Percentiles rank a stretch among this genome's conserved stretches.
Conservation (phyloP, 306 rosid species). For the Rosa persica region DNA sequence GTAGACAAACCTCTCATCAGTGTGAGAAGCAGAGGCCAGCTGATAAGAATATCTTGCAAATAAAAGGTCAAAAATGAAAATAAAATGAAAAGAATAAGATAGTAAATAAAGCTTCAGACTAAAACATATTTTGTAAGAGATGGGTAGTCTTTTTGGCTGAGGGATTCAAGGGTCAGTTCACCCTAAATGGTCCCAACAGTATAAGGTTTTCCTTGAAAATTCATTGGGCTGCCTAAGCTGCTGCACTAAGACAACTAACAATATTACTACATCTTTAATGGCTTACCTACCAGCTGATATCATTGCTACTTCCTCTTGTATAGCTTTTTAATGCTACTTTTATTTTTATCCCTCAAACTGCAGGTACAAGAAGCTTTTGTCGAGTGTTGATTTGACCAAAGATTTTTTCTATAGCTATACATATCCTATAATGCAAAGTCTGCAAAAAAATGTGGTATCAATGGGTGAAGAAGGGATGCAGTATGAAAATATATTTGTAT, state of each 20-base stretch:
- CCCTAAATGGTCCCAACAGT: neutral
- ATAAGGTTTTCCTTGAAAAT: neutral
- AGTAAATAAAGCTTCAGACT: neutral
- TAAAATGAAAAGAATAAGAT: neutral
- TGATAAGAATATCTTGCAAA: neutral
- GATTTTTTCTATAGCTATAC: constrained; percentile 95
- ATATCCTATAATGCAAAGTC: constrained; percentile 93
- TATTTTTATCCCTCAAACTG: constrained; percentile 16
- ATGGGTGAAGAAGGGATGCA: constrained; percentile 63
- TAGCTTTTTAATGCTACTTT: neutral
- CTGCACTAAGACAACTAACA: neutral
- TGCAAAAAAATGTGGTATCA: constrained; percentile 73
- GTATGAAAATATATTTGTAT: constrained; percentile 84
- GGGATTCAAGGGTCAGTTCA: neutral
- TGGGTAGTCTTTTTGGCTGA: neutral
- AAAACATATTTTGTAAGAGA: neutral
- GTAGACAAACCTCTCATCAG: neutral
- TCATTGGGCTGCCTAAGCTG: neutral
- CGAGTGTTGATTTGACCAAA: constrained; percentile 91
- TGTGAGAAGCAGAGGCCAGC: neutral
- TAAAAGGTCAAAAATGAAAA: neutral
- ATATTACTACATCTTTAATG: neutral
- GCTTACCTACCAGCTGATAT: neutral
- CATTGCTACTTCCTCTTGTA: neutral
- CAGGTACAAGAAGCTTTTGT: constrained; percentile 89